Evolutionary conservation across 2,329 filamentous ascomycete genomes (phyloP).

Genomic region (Cladosporium sp.): DNA sequence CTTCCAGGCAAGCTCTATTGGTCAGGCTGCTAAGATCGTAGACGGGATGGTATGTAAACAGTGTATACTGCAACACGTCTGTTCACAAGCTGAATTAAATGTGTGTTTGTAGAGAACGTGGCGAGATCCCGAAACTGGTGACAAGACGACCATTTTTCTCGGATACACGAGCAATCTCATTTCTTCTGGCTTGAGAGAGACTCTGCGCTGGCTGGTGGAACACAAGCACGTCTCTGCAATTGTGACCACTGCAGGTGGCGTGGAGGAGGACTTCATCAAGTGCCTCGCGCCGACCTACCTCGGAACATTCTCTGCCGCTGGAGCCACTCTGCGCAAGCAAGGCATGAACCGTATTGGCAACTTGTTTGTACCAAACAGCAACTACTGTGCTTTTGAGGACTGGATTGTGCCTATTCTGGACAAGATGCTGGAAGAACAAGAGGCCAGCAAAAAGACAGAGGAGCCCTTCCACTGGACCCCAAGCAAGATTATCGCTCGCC

Average conservation of each 20-base stretch:
- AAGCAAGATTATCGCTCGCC: conserved; percentile 80
- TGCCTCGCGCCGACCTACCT: conserved; percentile 93
- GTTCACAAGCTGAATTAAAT: not conserved
- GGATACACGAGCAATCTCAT: conserved; percentile 98
- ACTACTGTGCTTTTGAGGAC: conserved; percentile 97
- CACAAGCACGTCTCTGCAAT: conserved; percentile 89
- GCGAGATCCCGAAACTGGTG: conserved; percentile 72
- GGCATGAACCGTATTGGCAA: conserved; percentile 97
- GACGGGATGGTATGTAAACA: conserved; percentile 78
- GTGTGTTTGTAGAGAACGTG: conserved; percentile 56
- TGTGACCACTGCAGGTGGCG: conserved; percentile 89
- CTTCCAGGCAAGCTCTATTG: conserved; percentile 75
- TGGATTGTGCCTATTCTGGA: conserved; percentile 97
- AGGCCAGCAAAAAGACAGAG: conserved; percentile 60
- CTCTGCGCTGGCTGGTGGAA: conserved; percentile 86
- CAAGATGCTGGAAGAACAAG: conserved; percentile 88
- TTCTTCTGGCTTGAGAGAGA: conserved; percentile 88
- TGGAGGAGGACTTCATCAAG: conserved; percentile 98
- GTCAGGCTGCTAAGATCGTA: conserved; percentile 84
- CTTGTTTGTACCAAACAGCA: conserved; percentile 89
- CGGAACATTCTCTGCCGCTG: conserved; percentile 73
- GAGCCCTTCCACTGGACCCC: conserved; percentile 86
- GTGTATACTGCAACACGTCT: not conserved
- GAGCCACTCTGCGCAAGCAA: conserved; percentile 72
- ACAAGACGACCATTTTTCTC: conserved; percentile 87